phyloP scores from a whole-genome alignment of 176 grass and related monocot genomes.

The Rhynchospora tenuis region DNA sequence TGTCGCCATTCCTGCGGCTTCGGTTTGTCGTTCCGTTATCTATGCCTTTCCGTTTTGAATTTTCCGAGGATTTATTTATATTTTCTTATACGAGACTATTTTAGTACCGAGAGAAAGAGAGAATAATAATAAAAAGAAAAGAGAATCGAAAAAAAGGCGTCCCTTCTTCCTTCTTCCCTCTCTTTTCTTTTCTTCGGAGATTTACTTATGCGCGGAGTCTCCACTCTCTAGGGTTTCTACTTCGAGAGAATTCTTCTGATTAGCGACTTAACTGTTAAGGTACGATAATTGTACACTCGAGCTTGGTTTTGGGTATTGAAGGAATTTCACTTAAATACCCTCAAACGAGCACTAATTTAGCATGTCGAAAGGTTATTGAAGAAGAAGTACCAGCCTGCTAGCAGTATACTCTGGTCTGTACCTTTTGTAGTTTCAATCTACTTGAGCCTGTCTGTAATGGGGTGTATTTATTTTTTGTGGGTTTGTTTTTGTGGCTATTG shows the following conservation, averaged over 20 bases:
- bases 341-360: neutral
- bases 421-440: neutral
- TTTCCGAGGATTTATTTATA: neutral
- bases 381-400: neutral
- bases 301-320: neutral
- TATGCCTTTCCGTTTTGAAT: slow-evolving; percentile 14
- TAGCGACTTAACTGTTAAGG: neutral
- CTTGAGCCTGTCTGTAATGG: neutral
- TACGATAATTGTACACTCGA: neutral
- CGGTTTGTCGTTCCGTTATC: slow-evolving; percentile 15
- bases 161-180: neutral
- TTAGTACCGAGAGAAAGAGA: neutral
- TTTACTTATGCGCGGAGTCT: neutral
- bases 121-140: neutral
- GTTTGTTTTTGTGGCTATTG: neutral
- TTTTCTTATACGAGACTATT: neutral
- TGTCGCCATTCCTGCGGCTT: slow-evolving; percentile 3
- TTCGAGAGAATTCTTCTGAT: neutral
- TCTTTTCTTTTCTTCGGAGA: neutral
- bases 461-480: neutral
- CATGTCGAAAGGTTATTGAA: neutral
- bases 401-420: neutral
- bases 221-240: slow-evolving; percentile 14
- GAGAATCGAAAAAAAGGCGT: neutral
- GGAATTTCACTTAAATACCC: neutral